Evolutionary conservation across 1,284 basidiomycete genomes (phyloP), one percentile per base, ranked within the genome.

Genomic region (Melampsora medusae): DNA sequence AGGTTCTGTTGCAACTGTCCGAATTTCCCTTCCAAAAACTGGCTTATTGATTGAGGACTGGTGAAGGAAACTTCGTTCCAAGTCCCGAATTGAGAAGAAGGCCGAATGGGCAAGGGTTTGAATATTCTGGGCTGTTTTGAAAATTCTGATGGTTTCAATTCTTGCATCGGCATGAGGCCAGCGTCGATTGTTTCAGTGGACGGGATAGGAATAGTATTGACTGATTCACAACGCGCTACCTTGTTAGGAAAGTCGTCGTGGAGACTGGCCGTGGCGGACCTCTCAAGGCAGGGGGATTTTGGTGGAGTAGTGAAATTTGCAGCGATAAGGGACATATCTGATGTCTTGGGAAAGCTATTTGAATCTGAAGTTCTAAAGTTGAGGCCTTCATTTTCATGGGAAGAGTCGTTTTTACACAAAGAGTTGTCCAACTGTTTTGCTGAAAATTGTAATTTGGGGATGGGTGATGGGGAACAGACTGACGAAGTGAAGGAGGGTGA

Each of bases 1-100:
- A 84, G 84, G 50, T 82, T 83, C 80, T 86, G 86, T 78, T 85
- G 85, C 17, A 87, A 81, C 25, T 84, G 82, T 79, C 81, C 64
- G 80, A 82, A 81, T 69, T 81, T 81, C 79, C 80, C 77, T 38
- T 82, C 81, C 48, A 83, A 74, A 72, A 83, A 82, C 17, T 79
- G 79, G 6, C 80, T 82, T 5, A 81, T 49, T 1, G 73, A 46
- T 9, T 48, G 59, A n/a, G 66, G 46, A 31, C 48, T 53, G 9
- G 66, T 50, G 60, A 76, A 76, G 74, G 4, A 79, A 75, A 48
- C 77, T 61, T 49, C 71, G 35, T 70, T 79, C 77, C 49, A 78
- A 31, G 33, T 77, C 70, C 16, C 61, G 35, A n/a, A 79, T 65
- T 16, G 61, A 53, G 50, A 76, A 5, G 25, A 61, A 61, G 56